A percentile compares a stretch with the other conserved stretches of the same genome.
These are phyloP conservation scores for Medicago lupulina DNA, from an alignment of 306 rosid genomes.

Conservation along the genomic window DNA sequence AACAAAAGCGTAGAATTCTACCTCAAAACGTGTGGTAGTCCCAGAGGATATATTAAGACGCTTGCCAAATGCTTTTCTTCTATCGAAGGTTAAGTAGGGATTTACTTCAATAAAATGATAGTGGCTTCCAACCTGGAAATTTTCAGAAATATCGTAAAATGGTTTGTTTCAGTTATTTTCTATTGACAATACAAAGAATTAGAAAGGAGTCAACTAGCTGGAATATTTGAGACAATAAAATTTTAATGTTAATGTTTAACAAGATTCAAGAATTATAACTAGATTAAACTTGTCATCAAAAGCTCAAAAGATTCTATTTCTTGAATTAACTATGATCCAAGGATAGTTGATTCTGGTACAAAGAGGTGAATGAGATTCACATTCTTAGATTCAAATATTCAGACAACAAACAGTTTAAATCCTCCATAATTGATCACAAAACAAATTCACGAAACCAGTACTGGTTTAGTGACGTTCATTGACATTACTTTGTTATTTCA, in stretches of 20 bases:
- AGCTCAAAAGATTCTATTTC: conserved; percentile 23
- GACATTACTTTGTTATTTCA: conserved; percentile 23
- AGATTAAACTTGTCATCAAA: conserved; percentile 14
- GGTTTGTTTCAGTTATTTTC: conserved; percentile 20
- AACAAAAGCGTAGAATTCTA: conserved; percentile 39
- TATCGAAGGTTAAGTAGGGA: conserved; percentile 78
- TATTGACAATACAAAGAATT: not conserved
- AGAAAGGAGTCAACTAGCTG: conserved; percentile 15
- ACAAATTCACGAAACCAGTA: too few species aligned
- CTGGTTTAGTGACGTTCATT: not conserved
- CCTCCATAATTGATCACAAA: too few species aligned
- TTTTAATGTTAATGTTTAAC: conserved; percentile 22
- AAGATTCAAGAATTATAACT: conserved; percentile 21
- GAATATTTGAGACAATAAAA: conserved; percentile 17
- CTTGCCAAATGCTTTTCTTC: conserved; percentile 82
- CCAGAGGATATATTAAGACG: conserved; percentile 91
- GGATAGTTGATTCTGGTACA: not conserved
- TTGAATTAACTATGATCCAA: not conserved
- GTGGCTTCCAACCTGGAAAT: conserved; percentile 95
- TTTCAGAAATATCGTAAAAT: conserved; percentile 34
- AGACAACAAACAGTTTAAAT: too few species aligned
- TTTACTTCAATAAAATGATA: conserved; percentile 92
- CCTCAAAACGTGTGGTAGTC: conserved; percentile 92
- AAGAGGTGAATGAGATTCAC: too few species aligned
- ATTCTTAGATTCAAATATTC: too few species aligned